Conservation (phyloP, 208 protist species). For the Tritrichomonas musculus region DNA sequence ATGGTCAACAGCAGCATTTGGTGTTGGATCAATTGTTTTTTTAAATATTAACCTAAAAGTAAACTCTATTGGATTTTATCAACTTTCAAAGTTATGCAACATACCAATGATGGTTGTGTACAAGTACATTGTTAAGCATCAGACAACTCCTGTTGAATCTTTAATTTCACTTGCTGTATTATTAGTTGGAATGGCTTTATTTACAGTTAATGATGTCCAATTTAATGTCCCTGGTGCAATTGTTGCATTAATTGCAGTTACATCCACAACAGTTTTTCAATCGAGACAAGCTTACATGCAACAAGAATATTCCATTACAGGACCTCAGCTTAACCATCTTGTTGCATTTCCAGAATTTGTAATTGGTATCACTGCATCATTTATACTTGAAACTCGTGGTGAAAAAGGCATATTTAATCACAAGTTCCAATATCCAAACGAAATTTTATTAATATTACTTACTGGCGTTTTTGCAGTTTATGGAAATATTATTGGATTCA, state of each 20-base stretch:
- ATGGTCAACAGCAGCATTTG: background rate
- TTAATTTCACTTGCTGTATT: constrained; percentile 34
- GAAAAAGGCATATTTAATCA: background rate
- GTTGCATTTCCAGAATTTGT: constrained; percentile 9
- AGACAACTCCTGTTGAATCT: constrained; percentile 28
- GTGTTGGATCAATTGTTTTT: background rate
- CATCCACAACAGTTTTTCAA: constrained; percentile 36
- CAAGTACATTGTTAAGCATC: constrained; percentile 5
- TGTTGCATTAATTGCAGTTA: constrained; percentile 24
- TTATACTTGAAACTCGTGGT: background rate
- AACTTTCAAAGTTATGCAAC: constrained; percentile 41
- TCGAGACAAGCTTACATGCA: background rate
- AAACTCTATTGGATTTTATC: constrained; percentile 45
- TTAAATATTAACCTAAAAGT: constrained; percentile 34
- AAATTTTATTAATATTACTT: constrained; percentile 11
- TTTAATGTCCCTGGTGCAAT: constrained; percentile 17
- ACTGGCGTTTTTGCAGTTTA: constrained; percentile 34
- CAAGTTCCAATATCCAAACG: background rate
- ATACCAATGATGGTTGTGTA: constrained; percentile 35
- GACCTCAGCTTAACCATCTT: constrained; percentile 31
- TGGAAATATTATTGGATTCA: constrained; percentile 29
- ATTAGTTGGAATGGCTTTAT: constrained; percentile 23
- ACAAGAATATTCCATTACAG: constrained; percentile 15
- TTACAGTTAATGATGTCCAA: constrained; percentile 37
- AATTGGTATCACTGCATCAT: background rate